These are phyloP conservation scores for Massariosphaeria phaeospora DNA, from an alignment of 495 filamentous ascomycete genomes.

Conservation along the genomic window DNA sequence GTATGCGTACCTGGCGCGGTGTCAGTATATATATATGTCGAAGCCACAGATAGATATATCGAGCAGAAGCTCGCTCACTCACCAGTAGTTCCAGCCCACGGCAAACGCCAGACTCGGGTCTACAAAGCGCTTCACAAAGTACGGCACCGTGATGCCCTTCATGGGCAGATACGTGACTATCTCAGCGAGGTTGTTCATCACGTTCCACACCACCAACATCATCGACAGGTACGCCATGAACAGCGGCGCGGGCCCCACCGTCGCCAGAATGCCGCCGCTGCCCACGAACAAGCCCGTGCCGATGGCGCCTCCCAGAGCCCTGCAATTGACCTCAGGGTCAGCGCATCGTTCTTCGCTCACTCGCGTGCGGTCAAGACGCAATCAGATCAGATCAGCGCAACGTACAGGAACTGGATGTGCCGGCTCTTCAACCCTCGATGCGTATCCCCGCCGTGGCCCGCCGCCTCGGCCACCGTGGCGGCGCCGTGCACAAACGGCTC, in stretches of 20 bases:
- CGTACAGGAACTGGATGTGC: slow-evolving; percentile 39
- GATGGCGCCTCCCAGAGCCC: slow-evolving; percentile 38
- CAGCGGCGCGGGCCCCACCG: slow-evolving; percentile 35
- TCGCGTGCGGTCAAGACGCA: too few relatives aligned
- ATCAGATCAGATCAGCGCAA: not conserved
- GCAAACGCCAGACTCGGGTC: slow-evolving; percentile 27
- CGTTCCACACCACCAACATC: slow-evolving; percentile 36
- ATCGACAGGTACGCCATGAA: slow-evolving; percentile 37
- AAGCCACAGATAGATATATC: not conserved
- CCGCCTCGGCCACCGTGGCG: slow-evolving; percentile 9
- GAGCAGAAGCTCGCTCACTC: not conserved
- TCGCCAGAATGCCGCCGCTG: slow-evolving; percentile 31
- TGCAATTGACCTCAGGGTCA: not conserved
- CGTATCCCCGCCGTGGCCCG: slow-evolving; percentile 18
- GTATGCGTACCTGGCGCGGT: slow-evolving; percentile 37
- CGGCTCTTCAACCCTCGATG: slow-evolving; percentile 36
- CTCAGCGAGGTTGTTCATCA: slow-evolving; percentile 37
- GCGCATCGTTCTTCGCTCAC: too few relatives aligned
- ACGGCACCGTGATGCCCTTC: slow-evolving; percentile 30
- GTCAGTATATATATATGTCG: too few relatives aligned
- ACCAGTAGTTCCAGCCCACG: slow-evolving; percentile 31
- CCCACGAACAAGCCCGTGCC: slow-evolving; percentile 29
- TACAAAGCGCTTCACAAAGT: slow-evolving; percentile 29
- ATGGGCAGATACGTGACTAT: slow-evolving; percentile 33
- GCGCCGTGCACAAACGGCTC: not conserved